Conservation (phyloP, 2,329 filamentous ascomycete genomes). For the Trichophyton equinum region DNA sequence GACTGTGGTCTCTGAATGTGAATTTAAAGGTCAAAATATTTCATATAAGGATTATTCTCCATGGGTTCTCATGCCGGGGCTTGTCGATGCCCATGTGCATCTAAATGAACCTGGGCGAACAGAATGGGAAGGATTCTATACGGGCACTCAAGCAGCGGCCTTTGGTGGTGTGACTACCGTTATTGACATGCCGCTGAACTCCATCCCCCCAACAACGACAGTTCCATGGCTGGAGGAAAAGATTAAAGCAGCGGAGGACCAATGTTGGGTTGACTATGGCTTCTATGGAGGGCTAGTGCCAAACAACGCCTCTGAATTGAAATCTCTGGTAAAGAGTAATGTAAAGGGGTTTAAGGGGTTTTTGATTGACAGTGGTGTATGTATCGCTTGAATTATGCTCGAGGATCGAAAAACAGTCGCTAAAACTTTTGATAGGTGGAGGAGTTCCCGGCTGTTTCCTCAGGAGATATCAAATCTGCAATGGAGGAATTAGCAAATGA, state of each 20-base stretch:
- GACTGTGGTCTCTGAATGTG: slow-evolving; percentile 57
- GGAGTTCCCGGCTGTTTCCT: slow-evolving; percentile 85
- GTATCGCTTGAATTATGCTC: slow-evolving; percentile 24
- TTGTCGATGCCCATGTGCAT: slow-evolving; percentile 95
- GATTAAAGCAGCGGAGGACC: slow-evolving; percentile 64
- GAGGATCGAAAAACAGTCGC: neutral
- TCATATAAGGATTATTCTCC: slow-evolving; percentile 80
- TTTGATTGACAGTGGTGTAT: slow-evolving; percentile 86
- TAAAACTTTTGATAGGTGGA: slow-evolving; percentile 52
- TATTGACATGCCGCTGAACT: slow-evolving; percentile 94
- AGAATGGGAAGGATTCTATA: slow-evolving; percentile 97
- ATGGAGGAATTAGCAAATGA: slow-evolving; percentile 69
- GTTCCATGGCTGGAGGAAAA: slow-evolving; percentile 72
- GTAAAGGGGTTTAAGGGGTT: slow-evolving; percentile 97
- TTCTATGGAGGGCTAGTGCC: slow-evolving; percentile 95
- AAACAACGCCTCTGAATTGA: slow-evolving; percentile 68
- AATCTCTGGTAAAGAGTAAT: slow-evolving; percentile 68
- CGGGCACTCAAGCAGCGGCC: slow-evolving; percentile 82
- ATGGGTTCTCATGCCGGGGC: slow-evolving; percentile 69
- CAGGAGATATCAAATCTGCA: slow-evolving; percentile 62
- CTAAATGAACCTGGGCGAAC: slow-evolving; percentile 93
- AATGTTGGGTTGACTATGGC: slow-evolving; percentile 98
- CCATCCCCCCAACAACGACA: slow-evolving; percentile 91
- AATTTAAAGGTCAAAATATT: slow-evolving; percentile 51
- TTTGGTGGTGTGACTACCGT: slow-evolving; percentile 95